These are phyloP conservation scores for Backusella circina DNA, from an alignment of 192 early-diverging fungal genomes.

Conservation along the genomic window DNA sequence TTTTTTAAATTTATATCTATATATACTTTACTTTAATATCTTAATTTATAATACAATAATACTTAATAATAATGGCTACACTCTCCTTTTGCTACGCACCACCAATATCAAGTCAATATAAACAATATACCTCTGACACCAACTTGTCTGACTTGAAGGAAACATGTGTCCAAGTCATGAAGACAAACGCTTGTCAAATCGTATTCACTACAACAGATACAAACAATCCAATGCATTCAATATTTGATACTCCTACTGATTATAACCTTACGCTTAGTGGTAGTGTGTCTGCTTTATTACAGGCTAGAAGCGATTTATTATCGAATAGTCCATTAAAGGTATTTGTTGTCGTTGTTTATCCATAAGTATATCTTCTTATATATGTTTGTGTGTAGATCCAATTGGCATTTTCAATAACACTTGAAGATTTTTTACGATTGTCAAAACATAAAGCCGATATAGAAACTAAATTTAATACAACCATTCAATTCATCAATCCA, in stretches of 20 bases:
- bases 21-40: background rate
- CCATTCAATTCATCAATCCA: background rate
- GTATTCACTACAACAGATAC: constrained; percentile 10
- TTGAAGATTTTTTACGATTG: background rate
- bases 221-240: constrained; percentile 1
- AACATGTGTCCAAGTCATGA: constrained; percentile 22
- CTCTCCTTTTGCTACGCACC: constrained; percentile 30
- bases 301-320: constrained; percentile 39
- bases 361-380: too few relatives aligned
- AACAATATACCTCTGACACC: constrained; percentile 3
- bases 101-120: constrained; percentile 28
- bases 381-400: constrained; percentile 18
- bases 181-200: constrained; percentile 24
- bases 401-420: background rate
- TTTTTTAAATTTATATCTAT: background rate
- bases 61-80: background rate
- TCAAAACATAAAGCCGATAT: constrained; percentile 7
- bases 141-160: constrained; percentile 13
- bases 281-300: constrained; percentile 34
- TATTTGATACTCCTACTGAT: constrained; percentile 37
- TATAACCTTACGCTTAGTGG: constrained; percentile 49
- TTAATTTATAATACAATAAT: background rate
- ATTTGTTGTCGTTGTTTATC: too few relatives aligned
- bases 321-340: constrained; percentile 46
- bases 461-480: constrained; percentile 15